Conservation (phyloP, 768 basidiomycete genomes). For the Rhizopogon salebrosus region DNA sequence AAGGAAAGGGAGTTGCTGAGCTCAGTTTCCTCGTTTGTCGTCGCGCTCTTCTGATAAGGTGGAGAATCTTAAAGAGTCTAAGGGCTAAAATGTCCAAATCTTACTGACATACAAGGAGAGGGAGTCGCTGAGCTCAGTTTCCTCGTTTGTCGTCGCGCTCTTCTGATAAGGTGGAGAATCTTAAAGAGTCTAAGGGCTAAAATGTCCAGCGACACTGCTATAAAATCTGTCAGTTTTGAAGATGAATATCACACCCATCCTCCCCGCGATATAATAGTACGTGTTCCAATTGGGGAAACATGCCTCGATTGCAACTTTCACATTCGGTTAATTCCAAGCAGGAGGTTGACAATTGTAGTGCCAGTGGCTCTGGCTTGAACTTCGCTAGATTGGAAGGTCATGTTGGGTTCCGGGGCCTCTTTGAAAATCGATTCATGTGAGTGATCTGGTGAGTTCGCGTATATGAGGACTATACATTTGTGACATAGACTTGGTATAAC, state of each 20-base stretch:
- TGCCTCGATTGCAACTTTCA: background rate
- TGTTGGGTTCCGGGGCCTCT: slow-evolving; percentile 21
- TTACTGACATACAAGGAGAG: background rate
- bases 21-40: background rate
- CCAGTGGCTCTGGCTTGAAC: slow-evolving; percentile 5
- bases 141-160: background rate
- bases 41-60: background rate
- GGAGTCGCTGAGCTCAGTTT: background rate
- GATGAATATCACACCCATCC: background rate
- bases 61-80: background rate
- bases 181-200: background rate
- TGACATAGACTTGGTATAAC: slow-evolving; percentile 23
- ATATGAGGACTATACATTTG: background rate
- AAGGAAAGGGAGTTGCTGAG: background rate
- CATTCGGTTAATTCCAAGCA: background rate
- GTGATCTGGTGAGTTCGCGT: background rate
- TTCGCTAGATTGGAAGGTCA: slow-evolving; percentile 15
- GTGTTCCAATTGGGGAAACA: background rate
- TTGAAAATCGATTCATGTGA: slow-evolving; percentile 25
- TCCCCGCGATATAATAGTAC: too few relatives aligned
- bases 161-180: background rate
- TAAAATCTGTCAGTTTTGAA: background rate
- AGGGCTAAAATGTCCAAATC: background rate
- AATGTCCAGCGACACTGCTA: background rate
- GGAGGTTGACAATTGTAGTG: background rate